phyloP scores from a whole-genome alignment of 352 stramenopile genomes.

The Phytophthora palmivora region DNA sequence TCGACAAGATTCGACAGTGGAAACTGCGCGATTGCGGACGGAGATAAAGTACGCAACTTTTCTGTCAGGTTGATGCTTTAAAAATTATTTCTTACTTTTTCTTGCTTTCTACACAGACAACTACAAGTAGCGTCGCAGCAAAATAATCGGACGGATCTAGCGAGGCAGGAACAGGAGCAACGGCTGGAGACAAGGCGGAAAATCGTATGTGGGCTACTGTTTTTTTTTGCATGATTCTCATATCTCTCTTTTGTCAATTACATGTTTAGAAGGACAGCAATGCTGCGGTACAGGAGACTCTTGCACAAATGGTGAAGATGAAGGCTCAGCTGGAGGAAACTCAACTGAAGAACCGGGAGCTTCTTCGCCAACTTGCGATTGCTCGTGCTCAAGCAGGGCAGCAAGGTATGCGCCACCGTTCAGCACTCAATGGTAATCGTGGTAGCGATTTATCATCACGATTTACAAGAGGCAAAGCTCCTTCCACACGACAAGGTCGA shows the following conservation, averaged over 20 bases:
- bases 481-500: slow-evolving; percentile 13
- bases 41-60: slow-evolving; percentile 59
- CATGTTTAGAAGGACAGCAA: slow-evolving; percentile 57
- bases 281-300: slow-evolving; percentile 55
- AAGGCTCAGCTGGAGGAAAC: slow-evolving; percentile 67
- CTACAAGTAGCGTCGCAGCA: slow-evolving; percentile 28
- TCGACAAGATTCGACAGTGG: slow-evolving; percentile 56
- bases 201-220: slow-evolving; percentile 32
- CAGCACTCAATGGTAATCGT: slow-evolving; percentile 15
- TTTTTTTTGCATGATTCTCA: background rate
- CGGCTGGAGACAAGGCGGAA: slow-evolving; percentile 44
- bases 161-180: slow-evolving; percentile 44
- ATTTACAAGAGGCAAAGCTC: slow-evolving; percentile 15
- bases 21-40: slow-evolving; percentile 53
- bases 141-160: slow-evolving; percentile 18
- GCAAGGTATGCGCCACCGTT: slow-evolving; percentile 18
- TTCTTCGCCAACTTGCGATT: slow-evolving; percentile 78
- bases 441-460: slow-evolving; percentile 15
- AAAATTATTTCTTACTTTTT: background rate
- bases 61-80: background rate
- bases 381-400: slow-evolving; percentile 49
- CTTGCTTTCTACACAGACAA: slow-evolving; percentile 20
- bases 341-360: slow-evolving; percentile 79
- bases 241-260: slow-evolving; percentile 4
- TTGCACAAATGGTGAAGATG: slow-evolving; percentile 64